These are phyloP conservation scores for Cercospora berteroae DNA, from an alignment of 2,329 filamentous ascomycete genomes.

Conservation along the genomic window DNA sequence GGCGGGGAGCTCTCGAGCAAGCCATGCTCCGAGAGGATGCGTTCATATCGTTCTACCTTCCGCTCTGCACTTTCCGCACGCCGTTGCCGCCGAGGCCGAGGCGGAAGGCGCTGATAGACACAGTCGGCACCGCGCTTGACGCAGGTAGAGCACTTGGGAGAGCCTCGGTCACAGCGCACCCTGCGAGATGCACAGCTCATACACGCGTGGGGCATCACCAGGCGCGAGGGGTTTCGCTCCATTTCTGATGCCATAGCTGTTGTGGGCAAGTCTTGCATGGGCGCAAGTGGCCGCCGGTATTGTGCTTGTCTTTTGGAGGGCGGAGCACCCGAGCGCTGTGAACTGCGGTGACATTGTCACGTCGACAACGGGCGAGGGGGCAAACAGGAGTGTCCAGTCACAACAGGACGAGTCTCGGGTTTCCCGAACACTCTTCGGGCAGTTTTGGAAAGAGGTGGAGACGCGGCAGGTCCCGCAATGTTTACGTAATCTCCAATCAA, in stretches of 20 bases:
- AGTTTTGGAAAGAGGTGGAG: background rate
- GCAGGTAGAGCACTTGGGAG: conserved; percentile 6
- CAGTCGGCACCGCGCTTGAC: conserved; percentile 34
- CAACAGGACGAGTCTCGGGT: background rate
- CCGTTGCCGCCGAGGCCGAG: conserved; percentile 37
- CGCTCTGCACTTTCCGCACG: conserved; percentile 30
- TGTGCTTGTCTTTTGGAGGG: background rate
- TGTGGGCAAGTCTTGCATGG: background rate
- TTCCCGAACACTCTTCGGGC: background rate
- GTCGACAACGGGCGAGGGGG: background rate
- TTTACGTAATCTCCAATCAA: background rate
- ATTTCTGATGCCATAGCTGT: background rate
- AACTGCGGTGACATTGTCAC: background rate
- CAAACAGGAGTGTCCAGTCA: background rate
- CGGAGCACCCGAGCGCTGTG: background rate
- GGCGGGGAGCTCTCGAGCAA: conserved; percentile 24
- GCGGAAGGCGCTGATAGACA: conserved; percentile 39
- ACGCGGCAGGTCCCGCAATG: background rate
- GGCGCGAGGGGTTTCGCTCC: background rate
- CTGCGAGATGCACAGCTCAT: background rate
- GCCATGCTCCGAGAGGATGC: conserved; percentile 38
- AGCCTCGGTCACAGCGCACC: background rate
- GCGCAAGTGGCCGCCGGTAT: background rate
- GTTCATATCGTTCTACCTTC: conserved; percentile 40
- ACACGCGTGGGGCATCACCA: background rate